Conservation (phyloP, 2,329 filamentous ascomycete genomes). For the Pseudopithomyces maydicus region DNA sequence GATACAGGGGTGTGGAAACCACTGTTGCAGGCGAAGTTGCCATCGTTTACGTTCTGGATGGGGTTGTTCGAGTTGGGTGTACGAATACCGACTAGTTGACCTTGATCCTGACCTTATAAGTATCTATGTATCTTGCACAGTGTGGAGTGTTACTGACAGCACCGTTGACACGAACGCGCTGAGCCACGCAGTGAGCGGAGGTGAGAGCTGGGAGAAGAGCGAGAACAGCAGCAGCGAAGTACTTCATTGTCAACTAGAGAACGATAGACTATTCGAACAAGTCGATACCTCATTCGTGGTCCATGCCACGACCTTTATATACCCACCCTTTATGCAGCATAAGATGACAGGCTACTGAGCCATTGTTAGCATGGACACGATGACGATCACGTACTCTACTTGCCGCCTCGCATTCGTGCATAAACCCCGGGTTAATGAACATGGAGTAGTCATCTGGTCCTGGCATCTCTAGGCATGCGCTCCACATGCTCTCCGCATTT, state of each 20-base stretch:
- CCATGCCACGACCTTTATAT: conserved; percentile 16
- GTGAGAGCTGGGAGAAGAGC: conserved; percentile 38
- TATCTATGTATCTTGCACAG: background rate
- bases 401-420: conserved; percentile 20
- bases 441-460: conserved; percentile 22
- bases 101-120: conserved; percentile 47
- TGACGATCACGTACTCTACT: conserved; percentile 24
- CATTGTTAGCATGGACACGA: conserved; percentile 13
- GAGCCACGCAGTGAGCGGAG: conserved; percentile 52
- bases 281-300: background rate
- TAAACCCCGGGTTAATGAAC: conserved; percentile 19
- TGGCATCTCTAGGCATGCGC: conserved; percentile 20
- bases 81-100: conserved; percentile 56
- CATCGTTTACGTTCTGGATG: conserved; percentile 54
- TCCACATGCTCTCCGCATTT: conserved; percentile 25
- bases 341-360: conserved; percentile 12
- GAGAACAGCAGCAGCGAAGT: conserved; percentile 27
- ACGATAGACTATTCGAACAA: conserved; percentile 9
- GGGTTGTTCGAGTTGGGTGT: conserved; percentile 58
- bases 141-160: conserved; percentile 6
- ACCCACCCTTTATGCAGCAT: background rate
- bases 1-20: conserved; percentile 44
- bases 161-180: conserved; percentile 55
- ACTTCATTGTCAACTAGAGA: conserved; percentile 32
- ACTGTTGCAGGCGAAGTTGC: conserved; percentile 54